phyloP scores from a whole-genome alignment of 2,329 filamentous ascomycete genomes.

The Berkeleyomyces basicola region DNA sequence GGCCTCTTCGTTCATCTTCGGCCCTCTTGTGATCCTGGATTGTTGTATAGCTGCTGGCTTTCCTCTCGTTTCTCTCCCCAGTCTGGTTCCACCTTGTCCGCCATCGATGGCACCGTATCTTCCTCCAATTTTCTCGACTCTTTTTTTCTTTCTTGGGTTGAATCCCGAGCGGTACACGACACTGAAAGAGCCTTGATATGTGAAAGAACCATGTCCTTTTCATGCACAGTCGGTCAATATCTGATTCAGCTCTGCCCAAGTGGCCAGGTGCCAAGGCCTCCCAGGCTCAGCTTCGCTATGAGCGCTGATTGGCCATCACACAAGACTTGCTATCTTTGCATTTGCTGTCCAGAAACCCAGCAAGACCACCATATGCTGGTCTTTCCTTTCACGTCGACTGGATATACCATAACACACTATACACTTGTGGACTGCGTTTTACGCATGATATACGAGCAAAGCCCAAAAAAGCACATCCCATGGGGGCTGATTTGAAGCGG shows the following conservation, averaged over 20 bases:
- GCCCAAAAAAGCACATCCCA: neutral
- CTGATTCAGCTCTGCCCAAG: neutral
- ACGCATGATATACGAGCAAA: neutral
- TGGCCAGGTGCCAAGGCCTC: neutral
- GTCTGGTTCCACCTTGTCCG: neutral
- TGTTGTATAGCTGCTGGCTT: neutral
- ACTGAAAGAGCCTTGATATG: neutral
- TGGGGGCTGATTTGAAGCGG: neutral
- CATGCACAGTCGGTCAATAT: neutral
- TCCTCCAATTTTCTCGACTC: neutral
- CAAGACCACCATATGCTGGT: too few relatives aligned
- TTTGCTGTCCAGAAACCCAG: neutral
- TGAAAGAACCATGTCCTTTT: neutral
- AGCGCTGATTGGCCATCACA: neutral
- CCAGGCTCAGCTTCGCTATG: neutral
- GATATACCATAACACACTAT: too few relatives aligned
- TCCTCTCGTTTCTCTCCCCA: neutral
- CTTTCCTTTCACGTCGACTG: too few relatives aligned
- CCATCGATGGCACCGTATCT: too few relatives aligned
- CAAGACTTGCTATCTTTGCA: neutral
- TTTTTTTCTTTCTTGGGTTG: neutral
- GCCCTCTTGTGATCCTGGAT: neutral
- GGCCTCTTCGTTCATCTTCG: neutral
- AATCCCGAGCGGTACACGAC: neutral
- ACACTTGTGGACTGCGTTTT: too few relatives aligned